A percentile compares a stretch with the other conserved stretches of the same genome.
These are phyloP conservation scores for Podospora tetraspora DNA, from an alignment of 495 filamentous ascomycete species.

Conservation along the genomic window DNA sequence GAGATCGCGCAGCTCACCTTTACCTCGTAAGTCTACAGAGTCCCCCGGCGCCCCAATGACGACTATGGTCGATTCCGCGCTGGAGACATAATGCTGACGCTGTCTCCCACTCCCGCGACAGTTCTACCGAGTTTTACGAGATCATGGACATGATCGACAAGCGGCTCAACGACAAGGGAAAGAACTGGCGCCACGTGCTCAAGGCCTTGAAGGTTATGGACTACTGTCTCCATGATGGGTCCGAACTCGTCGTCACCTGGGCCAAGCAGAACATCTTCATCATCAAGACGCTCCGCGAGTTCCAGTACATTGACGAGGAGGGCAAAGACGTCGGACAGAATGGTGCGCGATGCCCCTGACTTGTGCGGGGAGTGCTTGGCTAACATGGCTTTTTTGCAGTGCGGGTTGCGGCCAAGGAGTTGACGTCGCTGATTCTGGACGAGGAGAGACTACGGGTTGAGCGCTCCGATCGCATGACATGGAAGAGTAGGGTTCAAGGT, in stretches of 20 bases:
- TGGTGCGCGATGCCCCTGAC: slow-evolving; percentile 48
- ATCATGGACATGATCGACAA: slow-evolving; percentile 99
- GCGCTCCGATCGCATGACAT: slow-evolving; percentile 83
- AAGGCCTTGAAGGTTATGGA: slow-evolving; percentile 97
- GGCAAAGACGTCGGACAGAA: slow-evolving; percentile 92
- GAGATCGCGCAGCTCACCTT: slow-evolving; percentile 97
- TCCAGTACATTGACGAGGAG: slow-evolving; percentile 92
- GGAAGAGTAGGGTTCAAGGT: slow-evolving; percentile 93
- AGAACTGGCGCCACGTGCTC: slow-evolving; percentile 98
- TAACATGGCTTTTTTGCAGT: slow-evolving; percentile 49
- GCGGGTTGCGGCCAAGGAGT: slow-evolving; percentile 90
- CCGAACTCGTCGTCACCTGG: slow-evolving; percentile 95
- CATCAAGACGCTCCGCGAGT: slow-evolving; percentile 97
- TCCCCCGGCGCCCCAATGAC: not conserved
- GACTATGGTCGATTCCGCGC: not conserved
- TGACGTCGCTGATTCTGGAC: slow-evolving; percentile 89
- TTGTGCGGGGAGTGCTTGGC: not conserved
- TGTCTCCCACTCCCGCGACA: not conserved
- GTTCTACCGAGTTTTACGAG: slow-evolving; percentile 87
- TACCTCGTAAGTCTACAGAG: slow-evolving; percentile 65
- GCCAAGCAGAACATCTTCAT: slow-evolving; percentile 96
- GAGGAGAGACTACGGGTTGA: slow-evolving; percentile 91
- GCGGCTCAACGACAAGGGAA: slow-evolving; percentile 97
- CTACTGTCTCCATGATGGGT: slow-evolving; percentile 97
- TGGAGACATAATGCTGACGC: slow-evolving; percentile 1